Conservation (phyloP, 495 filamentous ascomycete species). For the Xylaria longipes region DNA sequence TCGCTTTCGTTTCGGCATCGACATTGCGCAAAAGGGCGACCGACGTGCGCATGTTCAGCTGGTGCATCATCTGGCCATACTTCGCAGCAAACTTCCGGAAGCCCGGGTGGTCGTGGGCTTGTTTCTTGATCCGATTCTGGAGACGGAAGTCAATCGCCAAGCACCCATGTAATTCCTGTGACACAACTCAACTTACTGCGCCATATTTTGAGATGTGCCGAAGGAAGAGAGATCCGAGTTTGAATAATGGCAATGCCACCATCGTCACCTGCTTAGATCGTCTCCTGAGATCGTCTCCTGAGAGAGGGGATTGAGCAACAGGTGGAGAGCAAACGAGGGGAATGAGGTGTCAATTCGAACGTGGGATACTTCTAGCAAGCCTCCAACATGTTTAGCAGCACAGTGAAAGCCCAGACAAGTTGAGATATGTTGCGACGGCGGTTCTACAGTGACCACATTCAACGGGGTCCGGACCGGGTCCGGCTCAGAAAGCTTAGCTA, state of each 20-base stretch:
- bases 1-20: constrained; percentile 63
- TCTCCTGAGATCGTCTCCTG: not conserved
- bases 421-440: not conserved
- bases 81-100: constrained; percentile 80
- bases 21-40: constrained; percentile 84
- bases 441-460: constrained; percentile 9
- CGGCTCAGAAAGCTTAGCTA: constrained; percentile 6
- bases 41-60: constrained; percentile 90
- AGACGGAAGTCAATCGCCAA: constrained; percentile 24
- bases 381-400: not conserved
- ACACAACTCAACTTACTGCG: constrained; percentile 51
- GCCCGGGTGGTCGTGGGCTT: constrained; percentile 91
- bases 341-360: not conserved
- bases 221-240: constrained; percentile 56
- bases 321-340: not conserved
- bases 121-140: constrained; percentile 90
- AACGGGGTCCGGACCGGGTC: not conserved
- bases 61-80: constrained; percentile 80
- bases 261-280: constrained; percentile 29
- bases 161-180: constrained; percentile 10
- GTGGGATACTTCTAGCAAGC: not conserved
- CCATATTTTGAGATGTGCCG: constrained; percentile 67
- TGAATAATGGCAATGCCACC: constrained; percentile 58
- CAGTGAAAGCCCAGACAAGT: not conserved
- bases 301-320: not conserved